Evolutionary conservation across 1,284 basidiomycete species (phyloP), one percentile per base, ranked within the genome.

Genomic region (Ustilago esculenta): DNA sequence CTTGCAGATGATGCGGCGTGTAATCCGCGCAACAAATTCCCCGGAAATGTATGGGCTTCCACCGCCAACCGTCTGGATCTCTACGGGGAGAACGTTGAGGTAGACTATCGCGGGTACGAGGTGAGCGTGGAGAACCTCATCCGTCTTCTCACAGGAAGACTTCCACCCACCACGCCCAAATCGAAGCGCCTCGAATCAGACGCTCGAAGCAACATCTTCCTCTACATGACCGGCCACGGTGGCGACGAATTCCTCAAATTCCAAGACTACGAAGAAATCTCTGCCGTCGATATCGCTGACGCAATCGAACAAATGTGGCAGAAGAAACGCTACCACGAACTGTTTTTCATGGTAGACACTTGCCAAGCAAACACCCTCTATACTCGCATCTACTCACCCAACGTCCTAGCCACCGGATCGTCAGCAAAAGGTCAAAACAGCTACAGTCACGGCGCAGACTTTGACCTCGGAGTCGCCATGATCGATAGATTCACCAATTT

Each of bases 211-310:
- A 98, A 98, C 79, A 87, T 99, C 55, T 96, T 98, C 80, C 88
- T 98, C 21, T 98, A 96, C 83, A 92, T 98, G 91, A 96, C 96
- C 0, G 96, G 95, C 0, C 95, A 98, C 75, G 95, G 96, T 4
- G 95, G 95, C 0, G 91, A 96, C 76, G 95, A 97, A 82, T 99
- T 98, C 81, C 87, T 98, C 73, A 98, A 98, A 83, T 98, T 99
- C 82, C 95, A 98, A 81, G 95, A 99, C 82, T 92, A 92, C 80
- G 95, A 98, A 82, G 96, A 99, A 81, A 92, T 98, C 72, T 92
- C 90, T 49, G 93, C 95, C 0, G 92, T 92, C 58, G 95, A 98
- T 33, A 57, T 81, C 24, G 94, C 95, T 0, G 95, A 98, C 81
- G 94, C 95, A 0, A 90, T 98, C 61, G 93, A 94, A 82, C 94